Evolutionary conservation across 805 yeast species (phyloP).

Genomic region (Sugiyamaella valdiviana): DNA sequence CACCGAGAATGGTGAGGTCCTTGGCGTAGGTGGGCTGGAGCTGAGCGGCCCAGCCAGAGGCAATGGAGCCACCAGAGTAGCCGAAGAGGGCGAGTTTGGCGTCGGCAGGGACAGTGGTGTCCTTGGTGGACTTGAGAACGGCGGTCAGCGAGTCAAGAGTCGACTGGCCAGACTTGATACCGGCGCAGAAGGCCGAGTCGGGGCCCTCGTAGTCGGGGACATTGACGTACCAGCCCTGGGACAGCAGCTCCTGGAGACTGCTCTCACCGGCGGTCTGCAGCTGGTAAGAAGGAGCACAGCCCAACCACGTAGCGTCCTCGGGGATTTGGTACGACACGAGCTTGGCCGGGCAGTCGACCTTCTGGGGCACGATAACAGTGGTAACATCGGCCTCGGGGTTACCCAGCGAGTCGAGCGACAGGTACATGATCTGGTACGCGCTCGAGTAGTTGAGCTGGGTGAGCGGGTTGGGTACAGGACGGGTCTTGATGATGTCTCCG

Average conservation of each 20-base stretch:
- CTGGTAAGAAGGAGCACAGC: constrained; percentile 27
- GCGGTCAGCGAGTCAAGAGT: constrained; percentile 28
- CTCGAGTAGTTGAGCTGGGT: constrained; percentile 7
- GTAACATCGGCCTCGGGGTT: constrained; percentile 26
- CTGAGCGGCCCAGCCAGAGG: constrained; percentile 51
- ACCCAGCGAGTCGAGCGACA: constrained; percentile 25
- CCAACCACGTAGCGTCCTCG: constrained; percentile 25
- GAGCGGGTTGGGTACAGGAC: constrained; percentile 10
- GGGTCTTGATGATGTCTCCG: constrained; percentile 12
- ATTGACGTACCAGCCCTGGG: constrained; percentile 16
- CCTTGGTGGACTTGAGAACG: constrained; percentile 11
- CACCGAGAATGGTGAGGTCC: constrained; percentile 23
- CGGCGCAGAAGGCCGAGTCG: constrained; percentile 26
- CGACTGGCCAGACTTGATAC: constrained; percentile 23
- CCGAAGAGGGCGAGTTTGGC: constrained; percentile 73
- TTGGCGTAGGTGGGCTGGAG: constrained; percentile 25
- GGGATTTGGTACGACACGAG: constrained; percentile 26
- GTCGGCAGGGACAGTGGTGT: constrained; percentile 32
- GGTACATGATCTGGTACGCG: constrained; percentile 23
- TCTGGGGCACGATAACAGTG: constrained; percentile 24
- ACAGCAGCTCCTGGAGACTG: constrained; percentile 13
- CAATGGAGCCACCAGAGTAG: constrained; percentile 61
- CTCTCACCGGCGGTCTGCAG: constrained; percentile 14
- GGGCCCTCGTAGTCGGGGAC: constrained; percentile 30
- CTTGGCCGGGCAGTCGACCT: constrained; percentile 2